These are phyloP conservation scores for Myxozyma melibiosi DNA, from an alignment of 805 yeast species.

Conservation along the genomic window DNA sequence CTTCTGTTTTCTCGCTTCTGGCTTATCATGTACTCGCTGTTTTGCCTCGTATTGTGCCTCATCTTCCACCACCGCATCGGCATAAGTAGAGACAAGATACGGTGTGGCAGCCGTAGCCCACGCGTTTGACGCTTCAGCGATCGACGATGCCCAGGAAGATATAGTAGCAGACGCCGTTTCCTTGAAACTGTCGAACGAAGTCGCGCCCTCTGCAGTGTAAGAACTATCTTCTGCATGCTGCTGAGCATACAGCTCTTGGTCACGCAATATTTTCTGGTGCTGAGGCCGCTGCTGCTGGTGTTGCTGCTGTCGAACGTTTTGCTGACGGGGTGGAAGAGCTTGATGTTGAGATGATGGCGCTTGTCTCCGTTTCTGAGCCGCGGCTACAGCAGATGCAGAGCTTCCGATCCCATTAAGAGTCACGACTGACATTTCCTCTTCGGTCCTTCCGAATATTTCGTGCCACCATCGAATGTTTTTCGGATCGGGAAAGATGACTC, in stretches of 20 bases:
- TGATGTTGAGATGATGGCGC: background rate
- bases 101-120: constrained; percentile 30
- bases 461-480: constrained; percentile 83
- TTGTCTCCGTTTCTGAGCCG: constrained; percentile 10
- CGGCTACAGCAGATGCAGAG: constrained; percentile 26
- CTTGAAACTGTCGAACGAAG: constrained; percentile 5
- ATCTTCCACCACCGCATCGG: constrained; percentile 6
- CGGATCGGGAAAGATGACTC: constrained; percentile 60
- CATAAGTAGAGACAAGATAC: constrained; percentile 20
- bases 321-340: background rate
- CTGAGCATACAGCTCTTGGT: background rate
- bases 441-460: constrained; percentile 75
- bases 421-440: constrained; percentile 60
- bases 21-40: background rate
- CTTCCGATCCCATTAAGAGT: constrained; percentile 27
- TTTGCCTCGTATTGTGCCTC: background rate
- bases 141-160: constrained; percentile 28
- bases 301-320: constrained; percentile 5
- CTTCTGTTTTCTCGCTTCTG: background rate
- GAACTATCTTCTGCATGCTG: background rate
- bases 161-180: constrained; percentile 23
- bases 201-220: background rate
- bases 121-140: constrained; percentile 28
- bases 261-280: background rate
- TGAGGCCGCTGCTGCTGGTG: constrained; percentile 2